Conservation (phyloP, 73 alveolate genomes). For the Paramecium tetraurelia region DNA sequence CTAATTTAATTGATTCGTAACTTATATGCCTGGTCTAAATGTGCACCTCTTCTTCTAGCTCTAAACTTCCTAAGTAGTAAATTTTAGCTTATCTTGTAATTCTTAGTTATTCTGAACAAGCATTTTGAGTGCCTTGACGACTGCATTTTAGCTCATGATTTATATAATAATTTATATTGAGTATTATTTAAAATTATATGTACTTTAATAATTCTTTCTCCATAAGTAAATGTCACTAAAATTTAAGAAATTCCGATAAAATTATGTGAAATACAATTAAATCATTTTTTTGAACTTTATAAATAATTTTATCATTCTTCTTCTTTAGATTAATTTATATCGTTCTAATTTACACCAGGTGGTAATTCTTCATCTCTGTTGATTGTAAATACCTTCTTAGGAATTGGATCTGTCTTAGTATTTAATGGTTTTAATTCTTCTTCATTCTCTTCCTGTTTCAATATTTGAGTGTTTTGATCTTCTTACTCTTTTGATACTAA, state of each 20-base stretch:
- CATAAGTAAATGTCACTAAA: neutral
- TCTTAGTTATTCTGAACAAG: neutral
- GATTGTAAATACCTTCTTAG: neutral
- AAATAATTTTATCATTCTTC: neutral
- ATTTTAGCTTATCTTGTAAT: neutral
- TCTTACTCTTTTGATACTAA: neutral
- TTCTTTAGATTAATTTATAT: neutral
- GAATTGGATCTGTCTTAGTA: neutral
- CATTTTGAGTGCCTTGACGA: neutral
- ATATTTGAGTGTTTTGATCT: neutral
- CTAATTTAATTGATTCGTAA: neutral
- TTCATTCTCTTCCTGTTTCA: neutral
- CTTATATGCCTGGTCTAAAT: neutral
- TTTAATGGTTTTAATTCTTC: neutral
- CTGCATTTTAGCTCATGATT: neutral
- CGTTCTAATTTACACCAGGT: neutral
- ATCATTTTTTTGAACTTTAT: neutral
- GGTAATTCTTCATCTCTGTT: constrained; percentile 30
- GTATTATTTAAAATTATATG: neutral
- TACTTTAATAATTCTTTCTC: neutral
- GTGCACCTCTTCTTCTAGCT: neutral
- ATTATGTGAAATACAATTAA: neutral
- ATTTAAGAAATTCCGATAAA: neutral
- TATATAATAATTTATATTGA: neutral
- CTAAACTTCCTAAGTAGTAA: neutral